These are phyloP conservation scores for Jatropha multifida DNA, from an alignment of 441 rosid genomes.

Conservation along the genomic window DNA sequence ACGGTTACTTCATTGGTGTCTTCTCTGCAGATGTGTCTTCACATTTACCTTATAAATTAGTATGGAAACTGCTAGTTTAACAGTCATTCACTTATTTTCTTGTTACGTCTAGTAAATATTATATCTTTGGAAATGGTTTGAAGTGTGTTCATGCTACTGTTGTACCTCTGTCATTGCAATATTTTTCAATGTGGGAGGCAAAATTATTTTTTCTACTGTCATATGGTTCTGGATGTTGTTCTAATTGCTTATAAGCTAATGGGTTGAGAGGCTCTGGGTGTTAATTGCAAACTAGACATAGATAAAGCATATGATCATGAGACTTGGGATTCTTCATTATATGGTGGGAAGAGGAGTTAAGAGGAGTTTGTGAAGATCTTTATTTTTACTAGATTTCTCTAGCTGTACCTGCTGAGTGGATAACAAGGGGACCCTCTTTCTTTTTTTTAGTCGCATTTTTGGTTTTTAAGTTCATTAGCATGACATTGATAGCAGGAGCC, in stretches of 20 bases:
- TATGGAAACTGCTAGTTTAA: not conserved
- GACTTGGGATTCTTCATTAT: not conserved
- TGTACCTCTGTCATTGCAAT: not conserved
- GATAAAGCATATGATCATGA: not conserved
- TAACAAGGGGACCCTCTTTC: not conserved
- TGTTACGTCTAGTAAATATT: too few species aligned
- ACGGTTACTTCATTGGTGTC: not conserved
- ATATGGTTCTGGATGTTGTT: not conserved
- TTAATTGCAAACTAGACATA: not conserved
- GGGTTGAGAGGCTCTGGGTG: not conserved
- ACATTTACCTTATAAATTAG: not conserved
- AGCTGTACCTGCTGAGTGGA: not conserved
- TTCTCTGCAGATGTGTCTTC: not conserved
- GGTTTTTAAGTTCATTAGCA: not conserved
- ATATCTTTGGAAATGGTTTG: too few species aligned
- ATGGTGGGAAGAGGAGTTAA: not conserved
- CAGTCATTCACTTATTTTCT: not conserved
- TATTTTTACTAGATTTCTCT: not conserved
- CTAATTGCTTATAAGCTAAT: not conserved
- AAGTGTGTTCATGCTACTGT: too few species aligned
- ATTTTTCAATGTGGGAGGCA: not conserved
- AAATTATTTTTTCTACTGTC: not conserved
- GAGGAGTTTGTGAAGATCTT: not conserved
- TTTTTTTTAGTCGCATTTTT: not conserved
- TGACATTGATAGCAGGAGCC: not conserved